These are phyloP conservation scores for Solanum chacoense DNA, from an alignment of 305 asterid species.

Conservation along the genomic window DNA sequence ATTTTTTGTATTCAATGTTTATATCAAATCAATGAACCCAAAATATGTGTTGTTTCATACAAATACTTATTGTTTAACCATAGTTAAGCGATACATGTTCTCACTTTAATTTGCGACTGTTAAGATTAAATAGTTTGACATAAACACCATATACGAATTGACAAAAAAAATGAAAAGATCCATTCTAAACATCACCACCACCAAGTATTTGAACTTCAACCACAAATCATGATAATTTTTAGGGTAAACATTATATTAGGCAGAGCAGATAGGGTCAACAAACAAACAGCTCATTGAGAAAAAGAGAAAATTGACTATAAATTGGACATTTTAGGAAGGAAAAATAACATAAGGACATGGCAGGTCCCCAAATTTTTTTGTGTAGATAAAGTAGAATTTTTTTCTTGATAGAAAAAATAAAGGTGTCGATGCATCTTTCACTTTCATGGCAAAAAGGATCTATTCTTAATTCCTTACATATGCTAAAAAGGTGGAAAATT, in stretches of 20 bases:
- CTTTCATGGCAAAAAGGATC: constrained; percentile 10
- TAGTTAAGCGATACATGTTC: background rate
- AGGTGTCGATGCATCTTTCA: background rate
- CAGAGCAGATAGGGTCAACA: background rate
- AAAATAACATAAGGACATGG: background rate
- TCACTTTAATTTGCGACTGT: background rate
- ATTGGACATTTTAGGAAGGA: background rate
- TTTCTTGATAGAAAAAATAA: constrained; percentile 1
- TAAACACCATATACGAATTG: rapidly evolving
- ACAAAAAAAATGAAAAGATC: background rate
- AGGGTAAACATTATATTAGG: background rate
- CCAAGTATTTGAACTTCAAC: background rate
- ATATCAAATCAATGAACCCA: background rate
- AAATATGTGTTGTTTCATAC: background rate
- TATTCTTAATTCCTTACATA: background rate
- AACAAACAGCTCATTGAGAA: background rate
- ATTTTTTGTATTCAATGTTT: background rate
- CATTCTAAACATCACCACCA: background rate
- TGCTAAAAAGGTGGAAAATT: constrained; percentile 17
- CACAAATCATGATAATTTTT: background rate
- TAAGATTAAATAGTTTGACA: background rate
- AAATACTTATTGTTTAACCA: background rate
- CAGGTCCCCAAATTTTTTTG: constrained; percentile 6
- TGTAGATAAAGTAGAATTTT: constrained; percentile 2
- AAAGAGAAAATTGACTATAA: background rate